Conservation (phyloP, 495 filamentous ascomycete species). For the Xylaria scruposa region DNA sequence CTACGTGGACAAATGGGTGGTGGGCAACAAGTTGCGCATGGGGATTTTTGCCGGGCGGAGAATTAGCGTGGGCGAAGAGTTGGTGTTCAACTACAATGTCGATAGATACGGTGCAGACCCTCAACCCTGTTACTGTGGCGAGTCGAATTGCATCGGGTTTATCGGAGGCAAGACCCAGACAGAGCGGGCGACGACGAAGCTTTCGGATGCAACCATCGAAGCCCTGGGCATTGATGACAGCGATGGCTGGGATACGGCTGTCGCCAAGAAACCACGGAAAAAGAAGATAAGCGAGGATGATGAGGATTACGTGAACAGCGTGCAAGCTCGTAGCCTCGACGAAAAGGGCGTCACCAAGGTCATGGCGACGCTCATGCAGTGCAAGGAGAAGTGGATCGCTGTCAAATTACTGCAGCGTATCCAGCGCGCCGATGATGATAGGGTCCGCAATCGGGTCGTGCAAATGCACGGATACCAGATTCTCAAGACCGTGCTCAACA, state of each 20-base stretch:
- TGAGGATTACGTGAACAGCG: constrained; percentile 93
- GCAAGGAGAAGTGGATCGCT: constrained; percentile 99
- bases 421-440: constrained; percentile 87
- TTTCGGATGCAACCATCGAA: constrained; percentile 89
- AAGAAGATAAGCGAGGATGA: constrained; percentile 95
- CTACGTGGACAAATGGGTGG: constrained; percentile 99
- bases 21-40: constrained; percentile 98
- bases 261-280: constrained; percentile 87
- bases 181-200: constrained; percentile 89
- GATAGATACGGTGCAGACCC: constrained; percentile 97
- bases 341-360: constrained; percentile 94
- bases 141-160: constrained; percentile 93
- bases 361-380: constrained; percentile 98
- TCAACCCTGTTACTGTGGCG: constrained; percentile 95
- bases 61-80: constrained; percentile 88
- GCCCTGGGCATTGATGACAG: constrained; percentile 94
- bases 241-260: constrained; percentile 88
- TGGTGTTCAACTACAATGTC: constrained; percentile 99
- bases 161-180: constrained; percentile 98
- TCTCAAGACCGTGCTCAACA: constrained; percentile 80
- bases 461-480: constrained; percentile 98
- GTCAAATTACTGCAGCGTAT: constrained; percentile 93
- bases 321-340: constrained; percentile 82
- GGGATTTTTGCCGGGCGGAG: constrained; percentile 93
- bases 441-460: constrained; percentile 85